phyloP scores from a whole-genome alignment of 176 grass and related monocot species.

The bread wheat (Triticum aestivum) region IWGSC_CS_RefSeq_v2.1 NC_057809.1:351975729-351976228 shows the following conservation, averaged over 20 bases:
- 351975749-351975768: neutral
- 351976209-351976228: neutral
- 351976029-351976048: neutral
- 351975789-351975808: neutral
- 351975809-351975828: conserved; percentile 11
- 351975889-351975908: neutral
- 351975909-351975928: neutral
- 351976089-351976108: neutral
- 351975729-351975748: neutral
- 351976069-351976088: neutral
- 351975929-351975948: neutral
- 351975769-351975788: neutral
- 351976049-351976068: neutral
- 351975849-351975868: neutral
- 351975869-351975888: neutral
- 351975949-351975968: neutral
- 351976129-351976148: conserved; percentile 2
- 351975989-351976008: neutral
- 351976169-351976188: neutral
- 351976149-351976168: neutral
- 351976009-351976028: neutral
- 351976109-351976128: neutral
- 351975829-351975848: conserved; percentile 1
- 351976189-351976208: no score
- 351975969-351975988: neutral